These are phyloP conservation scores for Fistulinella cinereoalba DNA, from an alignment of 1,284 basidiomycete species.

Conservation along the genomic window DNA sequence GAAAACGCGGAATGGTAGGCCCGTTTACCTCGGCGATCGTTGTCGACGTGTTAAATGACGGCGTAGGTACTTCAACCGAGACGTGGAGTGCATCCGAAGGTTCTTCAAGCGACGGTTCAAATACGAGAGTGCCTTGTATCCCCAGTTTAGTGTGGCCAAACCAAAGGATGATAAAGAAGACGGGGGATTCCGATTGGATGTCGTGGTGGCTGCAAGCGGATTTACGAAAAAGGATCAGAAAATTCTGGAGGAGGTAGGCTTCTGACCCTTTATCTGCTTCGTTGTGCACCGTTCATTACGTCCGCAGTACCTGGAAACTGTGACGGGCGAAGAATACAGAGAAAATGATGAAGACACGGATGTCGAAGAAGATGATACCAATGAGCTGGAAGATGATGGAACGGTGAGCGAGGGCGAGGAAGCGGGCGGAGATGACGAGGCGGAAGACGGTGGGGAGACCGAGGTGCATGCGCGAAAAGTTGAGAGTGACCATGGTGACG, in stretches of 20 bases:
- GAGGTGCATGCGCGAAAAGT: conserved; percentile 22
- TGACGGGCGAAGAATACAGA: conserved; percentile 43
- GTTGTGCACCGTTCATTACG: conserved; percentile 18
- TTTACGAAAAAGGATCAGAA: conserved; percentile 83
- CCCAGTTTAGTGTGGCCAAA: conserved; percentile 72
- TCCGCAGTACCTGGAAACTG: conserved; percentile 64
- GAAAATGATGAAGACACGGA: conserved; percentile 33
- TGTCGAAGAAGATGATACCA: conserved; percentile 32
- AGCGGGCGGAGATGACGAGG: conserved; percentile 35
- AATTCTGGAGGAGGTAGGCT: conserved; percentile 75
- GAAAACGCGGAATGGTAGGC: conserved; percentile 93
- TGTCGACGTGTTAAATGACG: conserved; percentile 12
- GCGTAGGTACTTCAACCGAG: conserved; percentile 94
- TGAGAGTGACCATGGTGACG: conserved; percentile 25
- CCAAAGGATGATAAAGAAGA: conserved; percentile 45
- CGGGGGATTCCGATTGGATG: conserved; percentile 71
- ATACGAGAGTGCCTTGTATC: conserved; percentile 89
- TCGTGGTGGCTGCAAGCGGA: conserved; percentile 89
- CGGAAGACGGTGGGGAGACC: conserved; percentile 23
- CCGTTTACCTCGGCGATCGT: conserved; percentile 12
- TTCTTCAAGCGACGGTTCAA: conserved; percentile 93
- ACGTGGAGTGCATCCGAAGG: conserved; percentile 92
- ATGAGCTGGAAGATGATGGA: conserved; percentile 37
- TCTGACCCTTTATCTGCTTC: conserved; percentile 7
- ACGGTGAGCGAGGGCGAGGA: conserved; percentile 31